Evolutionary conservation across 2,329 filamentous ascomycete genomes (phyloP).

Genomic region (Nothophaeocryptopus gaeumannii): DNA sequence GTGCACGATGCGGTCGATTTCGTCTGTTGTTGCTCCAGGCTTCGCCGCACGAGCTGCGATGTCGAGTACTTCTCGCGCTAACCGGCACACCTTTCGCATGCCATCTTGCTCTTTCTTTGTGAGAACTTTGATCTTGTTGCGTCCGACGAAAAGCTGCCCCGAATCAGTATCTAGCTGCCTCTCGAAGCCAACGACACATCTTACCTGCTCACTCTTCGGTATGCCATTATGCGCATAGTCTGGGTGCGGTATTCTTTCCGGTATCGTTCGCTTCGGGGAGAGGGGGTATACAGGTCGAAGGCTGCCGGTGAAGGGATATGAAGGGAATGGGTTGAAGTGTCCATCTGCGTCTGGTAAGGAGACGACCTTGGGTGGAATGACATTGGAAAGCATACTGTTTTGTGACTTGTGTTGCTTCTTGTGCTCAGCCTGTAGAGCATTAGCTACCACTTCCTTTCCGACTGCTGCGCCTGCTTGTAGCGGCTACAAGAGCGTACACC

Average conservation of each 20-base stretch:
- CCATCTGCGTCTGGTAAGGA: slow-evolving; percentile 87
- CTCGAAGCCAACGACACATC: not conserved
- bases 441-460: slow-evolving; percentile 10
- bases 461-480: slow-evolving; percentile 17
- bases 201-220: slow-evolving; percentile 66
- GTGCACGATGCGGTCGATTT: slow-evolving; percentile 92
- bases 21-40: slow-evolving; percentile 93
- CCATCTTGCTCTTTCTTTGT: slow-evolving; percentile 76
- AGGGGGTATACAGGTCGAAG: slow-evolving; percentile 73
- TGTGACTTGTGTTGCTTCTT: slow-evolving; percentile 82
- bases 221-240: slow-evolving; percentile 88
- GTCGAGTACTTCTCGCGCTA: slow-evolving; percentile 89
- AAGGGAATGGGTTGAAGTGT: slow-evolving; percentile 87
- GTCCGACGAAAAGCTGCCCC: slow-evolving; percentile 50
- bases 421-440: slow-evolving; percentile 64
- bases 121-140: slow-evolving; percentile 80
- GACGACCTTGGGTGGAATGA: slow-evolving; percentile 73
- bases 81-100: slow-evolving; percentile 87
- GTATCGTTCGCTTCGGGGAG: slow-evolving; percentile 68
- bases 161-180: slow-evolving; percentile 4
- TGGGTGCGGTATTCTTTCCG: slow-evolving; percentile 75
- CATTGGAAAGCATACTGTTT: slow-evolving; percentile 66
- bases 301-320: slow-evolving; percentile 75
- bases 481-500: slow-evolving; percentile 6
- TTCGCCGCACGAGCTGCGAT: slow-evolving; percentile 78